Percentiles rank a stretch among this genome's conserved stretches.
phyloP scores from a whole-genome alignment of 1,139 yeast genomes.

The Insectozyma bohioensis region DNA sequence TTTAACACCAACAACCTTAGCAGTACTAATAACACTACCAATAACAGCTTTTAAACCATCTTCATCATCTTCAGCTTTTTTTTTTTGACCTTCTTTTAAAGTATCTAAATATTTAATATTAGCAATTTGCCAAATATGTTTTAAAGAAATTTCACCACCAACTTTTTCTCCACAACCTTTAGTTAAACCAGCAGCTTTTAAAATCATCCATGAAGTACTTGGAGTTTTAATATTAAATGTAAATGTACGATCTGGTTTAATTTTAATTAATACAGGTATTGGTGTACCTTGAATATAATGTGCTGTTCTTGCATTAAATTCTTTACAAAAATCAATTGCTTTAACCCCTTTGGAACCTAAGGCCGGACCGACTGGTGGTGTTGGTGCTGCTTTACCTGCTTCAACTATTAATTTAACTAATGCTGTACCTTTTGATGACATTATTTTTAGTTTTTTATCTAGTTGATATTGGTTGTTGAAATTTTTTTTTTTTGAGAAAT shows the following conservation, averaged over 20 bases:
- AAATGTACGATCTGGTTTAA: slow-evolving; percentile 91
- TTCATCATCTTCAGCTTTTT: slow-evolving; percentile 68
- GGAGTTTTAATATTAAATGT: slow-evolving; percentile 88
- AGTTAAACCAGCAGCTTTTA: slow-evolving; percentile 79
- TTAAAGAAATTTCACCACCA: slow-evolving; percentile 72
- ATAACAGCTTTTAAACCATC: slow-evolving; percentile 74
- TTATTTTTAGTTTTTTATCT: slow-evolving; percentile 11
- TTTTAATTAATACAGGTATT: slow-evolving; percentile 79
- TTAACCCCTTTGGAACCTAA: slow-evolving; percentile 98
- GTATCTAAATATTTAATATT: no score
- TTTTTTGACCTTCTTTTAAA: no score
- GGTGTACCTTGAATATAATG: slow-evolving; percentile 83
- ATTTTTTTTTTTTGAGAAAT: slow-evolving; percentile 1
- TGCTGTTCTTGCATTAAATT: slow-evolving; percentile 96
- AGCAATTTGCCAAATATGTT: slow-evolving; percentile 93
- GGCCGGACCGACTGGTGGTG: slow-evolving; percentile 99
- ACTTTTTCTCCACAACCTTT: slow-evolving; percentile 72
- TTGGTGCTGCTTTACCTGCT: slow-evolving; percentile 99
- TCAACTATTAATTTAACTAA: slow-evolving; percentile 89
- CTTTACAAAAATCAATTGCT: slow-evolving; percentile 97
- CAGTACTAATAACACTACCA: slow-evolving; percentile 83
- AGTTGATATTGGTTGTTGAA: not conserved
- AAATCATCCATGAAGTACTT: slow-evolving; percentile 82
- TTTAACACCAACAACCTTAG: slow-evolving; percentile 80
- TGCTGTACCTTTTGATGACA: slow-evolving; percentile 49